These are phyloP conservation scores for Leptographium galeiforme DNA, from an alignment of 2,329 filamentous ascomycete species.

Conservation along the genomic window DNA sequence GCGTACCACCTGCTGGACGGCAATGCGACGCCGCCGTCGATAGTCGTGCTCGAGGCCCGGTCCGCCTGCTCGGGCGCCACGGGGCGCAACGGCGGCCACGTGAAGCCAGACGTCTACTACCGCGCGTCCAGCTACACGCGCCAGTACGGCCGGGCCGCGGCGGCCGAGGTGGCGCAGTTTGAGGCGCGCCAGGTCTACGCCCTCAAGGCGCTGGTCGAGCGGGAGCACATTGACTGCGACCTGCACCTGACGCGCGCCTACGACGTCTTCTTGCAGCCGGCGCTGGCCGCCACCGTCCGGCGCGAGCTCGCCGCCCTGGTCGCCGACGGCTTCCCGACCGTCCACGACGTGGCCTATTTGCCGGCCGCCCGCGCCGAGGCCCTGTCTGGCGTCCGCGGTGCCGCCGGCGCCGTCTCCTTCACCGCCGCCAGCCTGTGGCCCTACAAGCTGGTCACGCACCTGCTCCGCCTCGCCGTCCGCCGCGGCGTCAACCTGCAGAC, in stretches of 20 bases:
- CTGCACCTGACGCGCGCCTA: constrained; percentile 7
- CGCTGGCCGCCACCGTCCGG: background rate
- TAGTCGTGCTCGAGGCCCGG: constrained; percentile 63
- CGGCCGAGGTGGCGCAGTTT: constrained; percentile 8
- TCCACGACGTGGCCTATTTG: background rate
- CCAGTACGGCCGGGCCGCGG: background rate
- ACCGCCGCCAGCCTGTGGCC: constrained; percentile 5
- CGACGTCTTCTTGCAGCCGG: constrained; percentile 23
- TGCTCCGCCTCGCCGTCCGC: background rate
- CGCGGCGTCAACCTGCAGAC: constrained; percentile 7
- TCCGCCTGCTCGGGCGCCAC: constrained; percentile 76
- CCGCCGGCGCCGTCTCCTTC: background rate
- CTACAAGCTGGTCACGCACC: constrained; percentile 4
- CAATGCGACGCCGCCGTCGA: constrained; percentile 10
- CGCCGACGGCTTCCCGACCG: background rate
- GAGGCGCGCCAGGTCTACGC: constrained; percentile 8
- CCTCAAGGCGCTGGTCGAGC: constrained; percentile 6
- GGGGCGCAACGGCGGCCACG: constrained; percentile 40
- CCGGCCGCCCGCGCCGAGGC: background rate
- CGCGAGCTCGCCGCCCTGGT: background rate
- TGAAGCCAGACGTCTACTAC: constrained; percentile 19
- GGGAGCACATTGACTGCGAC: constrained; percentile 7
- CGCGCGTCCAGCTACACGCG: background rate
- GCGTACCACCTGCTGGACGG: constrained; percentile 42
- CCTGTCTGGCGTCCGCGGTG: background rate